Conservation (phyloP, 768 basidiomycete species). For the Phlebiopsis gigantea region DNA sequence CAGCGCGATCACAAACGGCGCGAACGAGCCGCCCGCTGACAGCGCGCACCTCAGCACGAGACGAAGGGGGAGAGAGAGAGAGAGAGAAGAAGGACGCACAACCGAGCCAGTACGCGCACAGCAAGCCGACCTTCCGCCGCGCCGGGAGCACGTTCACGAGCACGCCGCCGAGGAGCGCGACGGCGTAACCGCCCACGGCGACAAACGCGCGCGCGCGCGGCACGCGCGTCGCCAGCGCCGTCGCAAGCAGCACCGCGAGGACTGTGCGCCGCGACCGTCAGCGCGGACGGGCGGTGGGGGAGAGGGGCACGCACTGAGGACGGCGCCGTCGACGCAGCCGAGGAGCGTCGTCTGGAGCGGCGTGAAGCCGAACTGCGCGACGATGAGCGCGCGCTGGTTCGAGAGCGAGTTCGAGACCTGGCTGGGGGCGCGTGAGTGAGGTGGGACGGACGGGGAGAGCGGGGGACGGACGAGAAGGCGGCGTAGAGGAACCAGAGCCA, state of each 20-base stretch:
- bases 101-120: slow-evolving; percentile 72
- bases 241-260: slow-evolving; percentile 46
- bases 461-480: slow-evolving; percentile 24
- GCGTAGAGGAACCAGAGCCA: slow-evolving; percentile 71
- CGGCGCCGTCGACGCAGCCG: slow-evolving; percentile 69
- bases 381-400: slow-evolving; percentile 72
- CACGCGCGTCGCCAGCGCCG: slow-evolving; percentile 33
- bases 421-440: slow-evolving; percentile 25
- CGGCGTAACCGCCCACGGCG: slow-evolving; percentile 53
- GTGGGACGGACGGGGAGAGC: background rate
- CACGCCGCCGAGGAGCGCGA: slow-evolving; percentile 64
- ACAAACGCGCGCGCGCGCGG: slow-evolving; percentile 61
- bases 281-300: background rate
- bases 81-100: slow-evolving; percentile 37
- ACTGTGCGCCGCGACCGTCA: slow-evolving; percentile 27
- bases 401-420: slow-evolving; percentile 70
- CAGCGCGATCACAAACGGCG: slow-evolving; percentile 65
- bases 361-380: slow-evolving; percentile 64
- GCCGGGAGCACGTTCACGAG: slow-evolving; percentile 61
- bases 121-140: slow-evolving; percentile 58
- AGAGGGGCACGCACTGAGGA: slow-evolving; percentile 47
- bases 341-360: slow-evolving; percentile 64
- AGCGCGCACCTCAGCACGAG: background rate
- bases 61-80: background rate
- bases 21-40: slow-evolving; percentile 49